These are phyloP conservation scores for Trichoderma sp. DNA, from an alignment of 2,329 filamentous ascomycete genomes.

Conservation along the genomic window DNA sequence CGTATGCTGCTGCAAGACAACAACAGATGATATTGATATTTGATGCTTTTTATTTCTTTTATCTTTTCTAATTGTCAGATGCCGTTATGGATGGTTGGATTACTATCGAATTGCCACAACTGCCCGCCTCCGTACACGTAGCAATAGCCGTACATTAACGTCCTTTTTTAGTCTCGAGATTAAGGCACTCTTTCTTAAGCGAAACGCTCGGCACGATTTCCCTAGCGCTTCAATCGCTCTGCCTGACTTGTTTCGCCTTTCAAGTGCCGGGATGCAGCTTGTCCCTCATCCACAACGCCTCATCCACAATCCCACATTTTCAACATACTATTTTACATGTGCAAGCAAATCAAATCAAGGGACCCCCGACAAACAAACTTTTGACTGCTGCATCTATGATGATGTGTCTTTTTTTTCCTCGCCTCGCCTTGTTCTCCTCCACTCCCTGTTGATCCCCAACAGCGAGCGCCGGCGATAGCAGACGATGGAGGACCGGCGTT, in stretches of 20 bases:
- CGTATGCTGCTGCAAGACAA: neutral
- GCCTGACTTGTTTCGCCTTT: neutral
- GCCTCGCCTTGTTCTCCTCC: neutral
- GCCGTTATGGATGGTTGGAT: neutral
- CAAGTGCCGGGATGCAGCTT: neutral
- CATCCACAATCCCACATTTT: neutral
- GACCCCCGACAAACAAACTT: neutral
- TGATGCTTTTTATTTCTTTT: neutral
- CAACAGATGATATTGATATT: neutral
- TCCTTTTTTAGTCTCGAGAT: neutral
- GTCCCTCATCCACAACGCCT: neutral
- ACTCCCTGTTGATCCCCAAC: neutral
- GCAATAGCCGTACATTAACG: neutral
- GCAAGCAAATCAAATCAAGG: neutral
- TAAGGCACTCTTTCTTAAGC: neutral
- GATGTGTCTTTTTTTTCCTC: neutral
- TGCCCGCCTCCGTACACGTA: neutral
- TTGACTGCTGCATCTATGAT: neutral
- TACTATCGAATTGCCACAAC: neutral
- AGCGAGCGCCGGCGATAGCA: neutral
- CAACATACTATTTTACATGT: neutral
- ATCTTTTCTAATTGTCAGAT: neutral
- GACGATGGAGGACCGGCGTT: neutral
- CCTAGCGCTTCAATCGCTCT: neutral
- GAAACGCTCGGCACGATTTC: neutral